Base-by-base conservation (phyloP, 345 rosid species). In the Gossypium stocksii region DNA sequence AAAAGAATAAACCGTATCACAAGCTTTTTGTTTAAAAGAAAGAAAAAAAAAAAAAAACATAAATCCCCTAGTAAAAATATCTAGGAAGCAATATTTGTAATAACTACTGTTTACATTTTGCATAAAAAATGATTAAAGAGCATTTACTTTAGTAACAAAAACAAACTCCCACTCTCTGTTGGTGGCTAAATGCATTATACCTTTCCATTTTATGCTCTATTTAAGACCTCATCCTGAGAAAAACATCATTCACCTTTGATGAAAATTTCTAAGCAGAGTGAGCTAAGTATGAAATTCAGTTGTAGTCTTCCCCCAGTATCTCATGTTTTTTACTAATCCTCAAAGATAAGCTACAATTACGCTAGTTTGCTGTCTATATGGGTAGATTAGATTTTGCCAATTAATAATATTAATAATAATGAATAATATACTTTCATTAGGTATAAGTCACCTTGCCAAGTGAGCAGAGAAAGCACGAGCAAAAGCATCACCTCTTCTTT, bases 401-500 rank as follows among this genome's bases (percentile, higher is more conserved):
- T 20, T 44, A 9, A 60, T 44, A 66, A 65, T 57, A 1, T 25
- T 10, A 3, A 46, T 22, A 22, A 4, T 14, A 23, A 73, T 2
- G n/a, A 70, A 29, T 9, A 12, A 43, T 6, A 19, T 2, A 34
- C n/a, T 48, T 41, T 38, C 20, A 4, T 38, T 17, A 56, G 45
- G 9, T 2, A 25, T 66, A 34, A 56, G 34, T 56, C 48, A 95
- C 99, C 99, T 89, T 54, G 97, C 97, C 87, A 95, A 84, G 84
- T 95, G 99, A 80, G 99, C 99, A 82, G 99, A 93, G 85, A 95
- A 95, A 53, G 98, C 99, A 85, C 92, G 90, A 74, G 98, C 98
- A 82, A 95, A 95, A 77, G 99, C 99, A 79, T 95, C 98, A 49
- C 99, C 99, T 69, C 99, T 90, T 85, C 97, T 88, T 84, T 88